Percentiles rank a stretch among this genome's conserved stretches.
Evolutionary conservation across 2,329 filamentous ascomycete genomes (phyloP).

Genomic region (Fusarium lyarnte): DNA sequence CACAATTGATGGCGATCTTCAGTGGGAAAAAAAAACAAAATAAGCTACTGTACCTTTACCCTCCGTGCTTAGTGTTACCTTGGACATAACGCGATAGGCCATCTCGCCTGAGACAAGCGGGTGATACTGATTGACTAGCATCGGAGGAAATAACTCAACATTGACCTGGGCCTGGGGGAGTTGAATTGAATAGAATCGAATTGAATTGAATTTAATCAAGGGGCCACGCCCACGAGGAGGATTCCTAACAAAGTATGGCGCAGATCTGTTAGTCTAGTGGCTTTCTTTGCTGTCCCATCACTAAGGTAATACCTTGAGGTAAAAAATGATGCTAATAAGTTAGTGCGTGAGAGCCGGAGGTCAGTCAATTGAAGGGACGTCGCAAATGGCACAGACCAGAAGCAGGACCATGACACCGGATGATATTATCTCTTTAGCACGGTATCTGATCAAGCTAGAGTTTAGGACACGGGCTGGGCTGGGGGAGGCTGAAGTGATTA

Average conservation of each 20-base stretch:
- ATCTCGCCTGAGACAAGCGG: constrained; percentile 23
- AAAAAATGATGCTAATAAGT: background rate
- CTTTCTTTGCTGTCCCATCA: background rate
- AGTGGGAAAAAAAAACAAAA: background rate
- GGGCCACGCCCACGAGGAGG: constrained; percentile 18
- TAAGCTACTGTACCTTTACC: background rate
- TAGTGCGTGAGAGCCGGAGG: background rate
- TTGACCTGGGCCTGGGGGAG: background rate
- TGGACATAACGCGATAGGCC: background rate
- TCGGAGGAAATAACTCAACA: constrained; percentile 9
- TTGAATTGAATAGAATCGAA: background rate
- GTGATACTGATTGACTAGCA: constrained; percentile 9
- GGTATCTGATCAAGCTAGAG: background rate
- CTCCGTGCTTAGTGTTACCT: background rate
- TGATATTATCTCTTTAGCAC: background rate
- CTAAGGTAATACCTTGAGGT: background rate
- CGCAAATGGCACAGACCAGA: constrained; percentile 13
- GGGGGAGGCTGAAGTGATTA: constrained; percentile 13
- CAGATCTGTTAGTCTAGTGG: constrained; percentile 29
- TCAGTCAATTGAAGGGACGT: background rate
- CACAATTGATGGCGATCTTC: constrained; percentile 9
- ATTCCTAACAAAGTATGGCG: constrained; percentile 33
- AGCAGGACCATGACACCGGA: constrained; percentile 2
- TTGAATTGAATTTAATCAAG: constrained; percentile 3
- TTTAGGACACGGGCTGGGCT: background rate